These are phyloP conservation scores for Arabidopsis suecica DNA, from an alignment of 345 rosid species.

Conservation along the genomic window DNA sequence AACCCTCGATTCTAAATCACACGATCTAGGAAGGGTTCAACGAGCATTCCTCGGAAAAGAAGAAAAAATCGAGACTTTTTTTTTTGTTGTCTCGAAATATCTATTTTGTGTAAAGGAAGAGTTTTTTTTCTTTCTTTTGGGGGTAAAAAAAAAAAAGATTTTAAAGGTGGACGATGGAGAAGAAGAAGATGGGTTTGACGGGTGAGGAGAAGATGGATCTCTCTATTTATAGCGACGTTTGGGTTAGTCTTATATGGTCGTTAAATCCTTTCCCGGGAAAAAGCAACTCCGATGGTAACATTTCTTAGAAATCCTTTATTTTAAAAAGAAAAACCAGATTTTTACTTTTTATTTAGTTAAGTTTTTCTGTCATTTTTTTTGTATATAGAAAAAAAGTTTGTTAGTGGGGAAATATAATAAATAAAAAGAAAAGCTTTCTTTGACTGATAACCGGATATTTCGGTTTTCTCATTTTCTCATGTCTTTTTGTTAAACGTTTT, in stretches of 20 bases:
- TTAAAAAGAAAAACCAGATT: not conserved
- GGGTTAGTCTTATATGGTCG: slow-evolving; percentile 31
- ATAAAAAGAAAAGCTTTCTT: not conserved
- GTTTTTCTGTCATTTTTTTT: no score
- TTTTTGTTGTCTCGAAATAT: slow-evolving; percentile 10
- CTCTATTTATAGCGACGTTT: slow-evolving; percentile 46
- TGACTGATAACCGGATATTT: slow-evolving; percentile 13
- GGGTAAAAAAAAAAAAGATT: slow-evolving; percentile 30
- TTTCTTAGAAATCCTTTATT: not conserved
- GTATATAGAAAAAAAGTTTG: no score
- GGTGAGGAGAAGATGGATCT: slow-evolving; percentile 23
- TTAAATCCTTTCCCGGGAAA: slow-evolving; percentile 48
- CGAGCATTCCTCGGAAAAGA: slow-evolving; percentile 27
- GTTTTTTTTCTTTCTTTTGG: not conserved
- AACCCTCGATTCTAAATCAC: slow-evolving; percentile 31
- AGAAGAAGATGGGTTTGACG: slow-evolving; percentile 37
- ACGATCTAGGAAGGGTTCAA: slow-evolving; percentile 24
- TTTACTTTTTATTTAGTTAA: slow-evolving; percentile 7
- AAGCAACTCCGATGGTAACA: slow-evolving; percentile 11
- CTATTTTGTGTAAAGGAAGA: not conserved
- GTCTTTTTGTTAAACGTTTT: not conserved
- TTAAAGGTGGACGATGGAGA: slow-evolving; percentile 18
- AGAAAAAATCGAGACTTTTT: not conserved
- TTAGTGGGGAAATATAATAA: not conserved
- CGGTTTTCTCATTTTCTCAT: not conserved